phyloP scores from a whole-genome alignment of 306 rosid genomes.

The Sindora glabra region DNA sequence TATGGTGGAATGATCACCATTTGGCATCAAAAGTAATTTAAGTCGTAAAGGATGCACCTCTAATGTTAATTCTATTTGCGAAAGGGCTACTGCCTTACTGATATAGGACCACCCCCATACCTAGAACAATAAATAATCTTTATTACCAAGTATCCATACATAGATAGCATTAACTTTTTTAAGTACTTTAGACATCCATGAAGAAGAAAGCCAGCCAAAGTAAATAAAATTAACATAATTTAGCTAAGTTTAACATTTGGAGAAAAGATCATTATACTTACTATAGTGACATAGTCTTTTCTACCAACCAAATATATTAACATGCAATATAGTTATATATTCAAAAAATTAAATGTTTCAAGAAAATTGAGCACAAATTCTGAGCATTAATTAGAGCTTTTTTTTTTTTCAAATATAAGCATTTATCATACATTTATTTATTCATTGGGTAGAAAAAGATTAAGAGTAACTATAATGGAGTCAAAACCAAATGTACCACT shows the following conservation, averaged over 20 bases:
- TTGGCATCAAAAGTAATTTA: slow-evolving; percentile 71
- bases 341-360: no score
- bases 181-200: background rate
- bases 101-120: slow-evolving; percentile 95
- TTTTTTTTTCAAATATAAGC: background rate
- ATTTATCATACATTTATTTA: no score
- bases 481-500: no score
- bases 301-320: background rate
- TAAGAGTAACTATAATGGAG: no score
- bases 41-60: slow-evolving; percentile 97
- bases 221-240: background rate
- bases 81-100: slow-evolving; percentile 80
- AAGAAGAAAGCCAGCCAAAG: background rate
- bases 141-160: background rate
- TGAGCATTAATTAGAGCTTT: background rate
- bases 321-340: no score
- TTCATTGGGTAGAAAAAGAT: no score
- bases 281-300: no score
- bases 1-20: slow-evolving; percentile 59
- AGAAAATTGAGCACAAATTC: no score
- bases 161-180: background rate
- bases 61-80: slow-evolving; percentile 78
- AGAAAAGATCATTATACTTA: background rate
- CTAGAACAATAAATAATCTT: slow-evolving; percentile 26
- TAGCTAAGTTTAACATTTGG: background rate